These are phyloP conservation scores for Verticillium albo-atrum DNA, from an alignment of 2,329 filamentous ascomycete genomes.

Conservation along the genomic window DNA sequence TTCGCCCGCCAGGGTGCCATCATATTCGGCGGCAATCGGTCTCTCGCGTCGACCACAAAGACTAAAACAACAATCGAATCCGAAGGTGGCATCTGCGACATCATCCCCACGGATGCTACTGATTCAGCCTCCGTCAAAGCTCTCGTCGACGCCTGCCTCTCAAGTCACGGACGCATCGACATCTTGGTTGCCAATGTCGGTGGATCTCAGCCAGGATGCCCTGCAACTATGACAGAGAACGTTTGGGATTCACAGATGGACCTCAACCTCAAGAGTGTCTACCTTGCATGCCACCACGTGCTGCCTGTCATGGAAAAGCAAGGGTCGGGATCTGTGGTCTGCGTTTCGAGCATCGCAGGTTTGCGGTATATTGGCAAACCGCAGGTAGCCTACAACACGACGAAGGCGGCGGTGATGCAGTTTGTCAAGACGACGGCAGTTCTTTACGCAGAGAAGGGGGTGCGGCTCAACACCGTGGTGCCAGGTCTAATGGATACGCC, in stretches of 20 bases:
- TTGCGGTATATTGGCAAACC: constrained; percentile 43
- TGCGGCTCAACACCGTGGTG: constrained; percentile 50
- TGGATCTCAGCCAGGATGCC: constrained; percentile 46
- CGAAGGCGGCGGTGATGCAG: constrained; percentile 47
- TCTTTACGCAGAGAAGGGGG: constrained; percentile 40
- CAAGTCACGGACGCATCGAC: constrained; percentile 51
- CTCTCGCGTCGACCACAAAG: constrained; percentile 31
- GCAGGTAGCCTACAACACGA: constrained; percentile 49
- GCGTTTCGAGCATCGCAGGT: constrained; percentile 46
- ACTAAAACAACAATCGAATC: constrained; percentile 32
- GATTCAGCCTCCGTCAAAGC: constrained; percentile 44
- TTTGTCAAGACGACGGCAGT: constrained; percentile 46
- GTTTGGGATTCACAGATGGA: constrained; percentile 49
- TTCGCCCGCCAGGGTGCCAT: constrained; percentile 42
- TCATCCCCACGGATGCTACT: constrained; percentile 47
- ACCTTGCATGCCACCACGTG: constrained; percentile 46
- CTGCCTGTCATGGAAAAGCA: constrained; percentile 52
- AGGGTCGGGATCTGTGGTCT: constrained; percentile 36
- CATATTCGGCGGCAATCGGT: constrained; percentile 47
- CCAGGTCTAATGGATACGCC: constrained; percentile 55
- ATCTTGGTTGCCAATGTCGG: constrained; percentile 60
- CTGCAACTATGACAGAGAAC: constrained; percentile 42
- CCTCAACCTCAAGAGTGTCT: constrained; percentile 53
- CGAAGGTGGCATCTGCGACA: constrained; percentile 26
- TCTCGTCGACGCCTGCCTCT: constrained; percentile 46